Base-by-base conservation (phyloP, 768 basidiomycete genomes). In the Jaapia argillacea region DNA sequence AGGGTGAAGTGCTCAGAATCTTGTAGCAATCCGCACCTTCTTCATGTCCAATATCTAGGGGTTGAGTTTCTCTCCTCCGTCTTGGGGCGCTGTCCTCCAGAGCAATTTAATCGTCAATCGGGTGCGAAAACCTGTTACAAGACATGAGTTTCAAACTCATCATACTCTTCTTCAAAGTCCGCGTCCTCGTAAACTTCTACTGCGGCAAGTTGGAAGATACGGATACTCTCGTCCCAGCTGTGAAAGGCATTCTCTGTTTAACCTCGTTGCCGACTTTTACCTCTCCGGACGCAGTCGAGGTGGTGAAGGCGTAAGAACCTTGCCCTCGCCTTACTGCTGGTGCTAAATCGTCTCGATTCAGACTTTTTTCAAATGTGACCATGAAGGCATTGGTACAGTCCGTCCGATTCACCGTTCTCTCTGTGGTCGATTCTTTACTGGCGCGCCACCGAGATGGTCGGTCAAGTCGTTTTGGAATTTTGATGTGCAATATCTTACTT, bases 361-460 rank as follows among this genome's bases (percentile, higher is more conserved):
- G 91, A 22, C 46, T 94, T 16, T 85, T 92, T 52, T 56, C 62
- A 18, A 74, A 90, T 54, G 79, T 97, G 35, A 81, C 74, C 47
- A 91, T 91, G 81, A 81, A 78, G 49, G 74, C 77, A 0, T 69
- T 93, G 26, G 79, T 85, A 1, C 92, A 96, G 59, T 77, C 84
- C 12, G 80, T 81, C 27, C 77, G 96, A 26, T 85, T 85, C 58
- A 62, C 70, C 40, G 86, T 96, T 7, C 94, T 88, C 60, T 71
- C 67, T 4, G 81, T 93, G 39, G 60, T 98, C 40, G 87, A 98
- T 53, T 70, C 72, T 5, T 64, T 98, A 13, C 67, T 96, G 55
- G 77, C 84, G 3, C 66, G 64, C 5, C 79, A 88, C 53, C 67
- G 86, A 48, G 72, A 78, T 51, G 75, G 85, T 83, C 38, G 31